Percentiles rank a stretch among this genome's conserved stretches.
Conservation (phyloP, 2,329 filamentous ascomycete species). For the Botrytis cinerea region DNA sequence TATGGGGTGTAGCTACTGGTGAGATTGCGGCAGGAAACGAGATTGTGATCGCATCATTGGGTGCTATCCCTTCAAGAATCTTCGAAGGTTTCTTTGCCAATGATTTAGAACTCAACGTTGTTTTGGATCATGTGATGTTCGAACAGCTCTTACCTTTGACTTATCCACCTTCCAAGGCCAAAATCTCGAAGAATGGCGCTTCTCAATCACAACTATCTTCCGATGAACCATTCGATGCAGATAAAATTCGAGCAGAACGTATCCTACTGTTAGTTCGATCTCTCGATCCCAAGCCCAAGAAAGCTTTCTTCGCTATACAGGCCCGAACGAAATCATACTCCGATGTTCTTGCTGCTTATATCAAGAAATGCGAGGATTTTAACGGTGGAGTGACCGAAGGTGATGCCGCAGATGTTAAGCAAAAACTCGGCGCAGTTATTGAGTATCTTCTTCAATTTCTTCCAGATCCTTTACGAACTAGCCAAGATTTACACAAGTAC, state of each 20-base stretch:
- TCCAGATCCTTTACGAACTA: constrained; percentile 72
- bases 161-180: constrained; percentile 72
- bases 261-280: constrained; percentile 80
- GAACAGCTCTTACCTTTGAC: constrained; percentile 87
- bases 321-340: constrained; percentile 74
- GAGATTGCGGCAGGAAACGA: constrained; percentile 85
- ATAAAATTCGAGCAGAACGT: constrained; percentile 79
- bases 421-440: constrained; percentile 70
- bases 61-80: constrained; percentile 79
- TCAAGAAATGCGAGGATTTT: constrained; percentile 83
- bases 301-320: constrained; percentile 86
- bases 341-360: constrained; percentile 71
- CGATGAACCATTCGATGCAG: constrained; percentile 59
- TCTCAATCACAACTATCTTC: constrained; percentile 52
- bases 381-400: constrained; percentile 82
- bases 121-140: constrained; percentile 82
- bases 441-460: constrained; percentile 73
- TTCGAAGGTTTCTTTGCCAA: constrained; percentile 90
- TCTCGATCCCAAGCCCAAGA: constrained; percentile 75
- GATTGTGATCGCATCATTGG: constrained; percentile 70
- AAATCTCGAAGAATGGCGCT: constrained; percentile 62
- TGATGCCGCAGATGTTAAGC: constrained; percentile 67
- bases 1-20: constrained; percentile 92
- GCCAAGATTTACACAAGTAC: constrained; percentile 82
- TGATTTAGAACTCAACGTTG: constrained; percentile 78